Base-by-base conservation (phyloP, 2,329 filamentous ascomycete species). In the Cladosporium sp. region DNA sequence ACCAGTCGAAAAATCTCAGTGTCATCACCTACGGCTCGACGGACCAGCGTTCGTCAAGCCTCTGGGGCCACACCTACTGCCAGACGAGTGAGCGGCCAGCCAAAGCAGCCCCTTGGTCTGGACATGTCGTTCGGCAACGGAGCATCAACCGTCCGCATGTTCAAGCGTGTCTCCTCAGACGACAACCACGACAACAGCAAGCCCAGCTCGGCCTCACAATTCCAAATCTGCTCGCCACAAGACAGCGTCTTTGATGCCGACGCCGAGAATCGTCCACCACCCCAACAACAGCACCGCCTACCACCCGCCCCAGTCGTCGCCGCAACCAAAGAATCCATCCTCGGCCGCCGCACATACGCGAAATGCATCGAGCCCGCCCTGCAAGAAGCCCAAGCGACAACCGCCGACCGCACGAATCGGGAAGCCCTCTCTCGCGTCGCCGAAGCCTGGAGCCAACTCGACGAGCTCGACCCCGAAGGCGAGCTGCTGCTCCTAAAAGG, bases 81-180 rank as follows among this genome's bases (percentile, higher is more conserved):
- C 33, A 70, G 73, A 16, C 69, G 70, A 16, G 64, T 74, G 49
- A 76, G 72, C 55, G 64, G 66, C 32, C 63, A 67, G 43, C 59
- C 63, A 8, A 90, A 89, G 70, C 85, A 88, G 58, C 91, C 92
- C 0, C 77, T 96, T 2, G 89, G 90, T 52, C 80, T 93, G 1
- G 89, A 97, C 64, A 85, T 95, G 76, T 95, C 86, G 5, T 97
- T 95, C 71, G 93, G 92, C 48, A 97, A 97, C 69, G 87, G 85
- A 7, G 89, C 88, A 1, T 96, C 92, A 1, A 95, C 91, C 13
- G 89, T 95, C 59, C 85, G 91, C 51, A 85, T 95, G 49, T 97
- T 96, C 75, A 87, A 89, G 58, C 83, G 92, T 19, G 89, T 95
- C 1, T 93, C 91, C 0, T 69, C 68, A 2, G 43, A 43, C 6